Percentiles rank a stretch among this genome's conserved stretches.
These are phyloP conservation scores for Musa itinerans DNA, from an alignment of 176 grass and related monocot species.

Conservation along the genomic window DNA sequence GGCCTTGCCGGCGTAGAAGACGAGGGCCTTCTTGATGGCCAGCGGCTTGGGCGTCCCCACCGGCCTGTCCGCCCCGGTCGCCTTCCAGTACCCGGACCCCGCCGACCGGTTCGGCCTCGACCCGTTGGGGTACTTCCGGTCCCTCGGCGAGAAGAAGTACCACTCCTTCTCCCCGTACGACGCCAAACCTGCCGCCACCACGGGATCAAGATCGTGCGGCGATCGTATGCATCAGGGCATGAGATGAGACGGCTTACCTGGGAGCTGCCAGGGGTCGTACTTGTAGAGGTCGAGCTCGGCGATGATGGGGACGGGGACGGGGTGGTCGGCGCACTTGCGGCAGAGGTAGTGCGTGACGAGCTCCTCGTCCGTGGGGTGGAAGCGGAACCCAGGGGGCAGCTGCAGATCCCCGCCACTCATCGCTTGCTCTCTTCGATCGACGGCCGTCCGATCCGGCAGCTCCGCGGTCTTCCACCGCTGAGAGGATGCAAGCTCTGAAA, in stretches of 20 bases:
- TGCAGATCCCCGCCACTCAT: slow-evolving; percentile 16
- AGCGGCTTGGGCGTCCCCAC: slow-evolving; percentile 12
- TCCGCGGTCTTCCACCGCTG: neutral
- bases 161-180: slow-evolving; percentile 39
- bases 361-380: slow-evolving; percentile 40
- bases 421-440: too few species aligned
- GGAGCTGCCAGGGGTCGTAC: slow-evolving; percentile 35
- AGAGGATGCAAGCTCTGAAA: neutral
- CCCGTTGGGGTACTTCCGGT: slow-evolving; percentile 46
- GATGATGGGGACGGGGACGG: slow-evolving; percentile 22
- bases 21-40: slow-evolving; percentile 42
- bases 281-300: slow-evolving; percentile 42
- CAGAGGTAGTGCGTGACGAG: slow-evolving; percentile 31
- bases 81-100: slow-evolving; percentile 38
- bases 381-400: slow-evolving; percentile 35
- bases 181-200: slow-evolving; percentile 15
- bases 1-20: slow-evolving; percentile 41
- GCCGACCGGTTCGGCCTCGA: slow-evolving; percentile 38
- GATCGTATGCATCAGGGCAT: neutral
- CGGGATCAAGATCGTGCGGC: neutral
- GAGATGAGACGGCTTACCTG: slow-evolving; percentile 9
- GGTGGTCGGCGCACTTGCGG: slow-evolving; percentile 20
- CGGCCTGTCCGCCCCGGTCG: slow-evolving; percentile 39
- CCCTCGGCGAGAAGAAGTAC: slow-evolving; percentile 45
- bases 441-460: neutral